Evolutionary conservation across 2,329 filamentous ascomycete genomes (phyloP), one percentile per base, ranked within the genome.

Genomic region (Microdochium trichocladiopsis): DNA sequence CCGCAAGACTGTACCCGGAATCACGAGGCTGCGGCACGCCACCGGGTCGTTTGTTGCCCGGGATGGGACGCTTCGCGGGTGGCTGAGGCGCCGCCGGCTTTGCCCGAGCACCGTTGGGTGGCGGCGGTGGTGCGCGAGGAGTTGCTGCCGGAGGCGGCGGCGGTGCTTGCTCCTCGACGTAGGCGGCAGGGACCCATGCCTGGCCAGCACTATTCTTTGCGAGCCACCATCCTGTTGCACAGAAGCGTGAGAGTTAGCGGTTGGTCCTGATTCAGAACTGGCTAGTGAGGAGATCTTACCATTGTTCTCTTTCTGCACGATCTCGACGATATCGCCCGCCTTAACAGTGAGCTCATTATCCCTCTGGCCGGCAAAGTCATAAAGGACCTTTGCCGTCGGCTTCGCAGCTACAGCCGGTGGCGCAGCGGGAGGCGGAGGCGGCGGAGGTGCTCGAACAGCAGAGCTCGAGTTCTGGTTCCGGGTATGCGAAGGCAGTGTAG

Each of bases 261-360:
- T 9, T n/a, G 18, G 33, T n/a, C 33, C 5, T 16, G 14, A 33
- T 14, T 37, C 14, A 4, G 12, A n/a, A 16, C 33, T 33, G 28
- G 28, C 8, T 9, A 33, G 37, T 37, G 21, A 28, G 48, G 23
- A 28, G 10, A 47, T n/a, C 86, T 69, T 82, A 96, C 93, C 94
- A 66, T 97, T 97, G 68, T 81, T 86, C 71, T 96, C 93, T 71
- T 96, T 96, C 64, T 94, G 87, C n/a, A 95, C 81, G 64, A 99
- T 84, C 67, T 95, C 84, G 51, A 99, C 81, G 49, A 96, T 70
- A 57, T 97, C 88, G 50, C 88, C 91, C 49, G 88, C 85, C 53
- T 69, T 80, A 57, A 99, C 82, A 16, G 87, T 86, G 50, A 99
- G 77, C 70, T 97, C 92, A 59, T 95, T 96, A 53, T 86, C 82